Evolutionary conservation across 805 yeast genomes (phyloP), one percentile per base, ranked within the genome.

Genomic region (Dipodascus geniculatus): DNA sequence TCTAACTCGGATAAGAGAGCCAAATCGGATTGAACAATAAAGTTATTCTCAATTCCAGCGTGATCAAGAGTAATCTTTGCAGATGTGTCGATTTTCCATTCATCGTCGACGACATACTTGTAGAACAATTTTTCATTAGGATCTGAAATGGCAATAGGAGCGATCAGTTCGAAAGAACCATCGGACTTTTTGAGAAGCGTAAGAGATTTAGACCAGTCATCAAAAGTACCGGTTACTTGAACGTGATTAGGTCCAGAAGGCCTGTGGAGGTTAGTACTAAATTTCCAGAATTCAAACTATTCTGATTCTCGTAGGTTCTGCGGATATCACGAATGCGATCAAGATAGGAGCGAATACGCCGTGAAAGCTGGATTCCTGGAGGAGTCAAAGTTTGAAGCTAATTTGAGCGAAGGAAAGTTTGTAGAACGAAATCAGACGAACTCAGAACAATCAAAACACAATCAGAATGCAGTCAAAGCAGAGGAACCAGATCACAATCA

Each of bases 71-170:
- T 17, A 96, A 89, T 63, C 88, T 88, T 64, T 88, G 88, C 67
- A 95, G 95, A 1, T 83, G 95, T 1, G 86, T 96, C 0, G 96
- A 88, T 64, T 81, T 90, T 1, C 96, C 96, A 17, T 77, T 86
- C 62, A 95, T 93, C 1, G 78, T 89, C n/a, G 86, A 91, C 1
- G 81, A 80, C 61, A 76, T 79, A 61, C 96, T 88, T 68, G 70
- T 68, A 50, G 90, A 90, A 28, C 82, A 79, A 42, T 76, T 73
- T 64, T 96, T 93, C 3, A 74, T 87, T 51, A 96, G 96, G 16
- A 90, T 96, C 0, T 82, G 91, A 64, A 78, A 95, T 59, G 82
- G 80, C 64, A 84, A 83, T 61, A 91, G 91, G 44, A 17, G 44
- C 44, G 14, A 38, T 38, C 20, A 38, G 44, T 17, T 38, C 44